A percentile compares a stretch with the other conserved stretches of the same genome.
Conservation (phyloP, 2,329 filamentous ascomycete species). For the Cladosporium sphaerospermum region DNA sequence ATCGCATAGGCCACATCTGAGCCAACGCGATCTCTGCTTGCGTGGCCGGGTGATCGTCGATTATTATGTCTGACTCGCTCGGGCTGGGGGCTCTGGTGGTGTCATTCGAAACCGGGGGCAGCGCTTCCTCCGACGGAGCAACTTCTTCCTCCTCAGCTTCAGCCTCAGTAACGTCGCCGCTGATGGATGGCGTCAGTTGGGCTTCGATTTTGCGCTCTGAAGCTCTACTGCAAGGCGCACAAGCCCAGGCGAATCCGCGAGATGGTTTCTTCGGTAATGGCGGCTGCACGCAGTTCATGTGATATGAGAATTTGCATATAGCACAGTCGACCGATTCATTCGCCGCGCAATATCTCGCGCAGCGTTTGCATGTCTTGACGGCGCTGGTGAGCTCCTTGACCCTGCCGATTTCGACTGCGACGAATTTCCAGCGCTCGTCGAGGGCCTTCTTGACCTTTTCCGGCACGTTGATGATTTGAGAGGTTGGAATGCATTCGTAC, state of each 20-base stretch:
- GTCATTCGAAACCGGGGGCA: constrained; percentile 44
- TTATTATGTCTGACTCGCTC: constrained; percentile 42
- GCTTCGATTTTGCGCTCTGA: constrained; percentile 90
- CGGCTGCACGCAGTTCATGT: constrained; percentile 96
- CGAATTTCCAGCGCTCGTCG: constrained; percentile 93
- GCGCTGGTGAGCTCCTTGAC: constrained; percentile 94
- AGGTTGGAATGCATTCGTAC: constrained; percentile 92
- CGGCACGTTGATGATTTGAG: constrained; percentile 91
- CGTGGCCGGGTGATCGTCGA: constrained; percentile 59
- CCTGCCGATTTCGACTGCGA: constrained; percentile 87
- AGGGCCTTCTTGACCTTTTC: constrained; percentile 91
- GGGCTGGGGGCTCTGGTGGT: constrained; percentile 56
- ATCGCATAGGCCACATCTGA: constrained; percentile 92
- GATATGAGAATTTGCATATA: constrained; percentile 89
- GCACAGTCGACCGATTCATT: constrained; percentile 96
- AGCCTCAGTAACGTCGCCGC: constrained; percentile 45
- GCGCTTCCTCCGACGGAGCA: constrained; percentile 63
- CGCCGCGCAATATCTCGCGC: constrained; percentile 83
- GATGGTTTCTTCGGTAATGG: constrained; percentile 92
- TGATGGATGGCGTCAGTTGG: constrained; percentile 71
- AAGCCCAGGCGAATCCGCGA: constrained; percentile 96
- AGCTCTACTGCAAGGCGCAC: constrained; percentile 90
- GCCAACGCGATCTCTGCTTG: constrained; percentile 87
- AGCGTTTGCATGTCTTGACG: constrained; percentile 93
- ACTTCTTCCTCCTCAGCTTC: constrained; percentile 62